These are phyloP conservation scores for Endotrypanum monterogeii DNA, from an alignment of 208 protist genomes.

Conservation along the genomic window DNA sequence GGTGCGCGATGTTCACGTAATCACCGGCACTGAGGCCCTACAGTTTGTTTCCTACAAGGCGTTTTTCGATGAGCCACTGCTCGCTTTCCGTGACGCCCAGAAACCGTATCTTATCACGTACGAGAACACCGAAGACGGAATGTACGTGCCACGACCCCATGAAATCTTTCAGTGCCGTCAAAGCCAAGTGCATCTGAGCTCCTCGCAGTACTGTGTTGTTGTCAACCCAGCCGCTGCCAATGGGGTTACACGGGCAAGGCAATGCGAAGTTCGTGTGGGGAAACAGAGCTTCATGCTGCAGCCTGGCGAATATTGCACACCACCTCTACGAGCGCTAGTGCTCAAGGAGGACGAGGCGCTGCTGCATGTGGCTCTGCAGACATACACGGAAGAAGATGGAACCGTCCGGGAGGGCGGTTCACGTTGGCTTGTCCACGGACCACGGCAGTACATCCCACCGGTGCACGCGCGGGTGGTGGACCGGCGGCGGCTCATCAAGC, in stretches of 20 bases:
- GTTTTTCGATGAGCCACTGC: conserved; percentile 66
- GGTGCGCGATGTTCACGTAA: conserved; percentile 36
- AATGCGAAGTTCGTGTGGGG: conserved; percentile 85
- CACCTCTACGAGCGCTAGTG: conserved; percentile 63
- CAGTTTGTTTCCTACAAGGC: conserved; percentile 38
- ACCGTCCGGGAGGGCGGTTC: conserved; percentile 35
- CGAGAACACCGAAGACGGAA: conserved; percentile 41
- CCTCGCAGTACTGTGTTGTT: conserved; percentile 91
- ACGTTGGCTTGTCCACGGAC: conserved; percentile 95
- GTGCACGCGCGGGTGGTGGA: conserved; percentile 92
- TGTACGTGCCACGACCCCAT: conserved; percentile 65
- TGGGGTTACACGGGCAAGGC: conserved; percentile 68
- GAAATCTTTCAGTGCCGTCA: conserved; percentile 53
- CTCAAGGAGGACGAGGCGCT: conserved; percentile 45
- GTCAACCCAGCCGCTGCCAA: conserved; percentile 74
- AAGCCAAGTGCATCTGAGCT: conserved; percentile 51
- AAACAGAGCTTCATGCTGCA: conserved; percentile 74
- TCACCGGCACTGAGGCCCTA: conserved; percentile 44
- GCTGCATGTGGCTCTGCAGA: conserved; percentile 23
- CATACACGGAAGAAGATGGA: conserved; percentile 19
- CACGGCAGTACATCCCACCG: conserved; percentile 91
- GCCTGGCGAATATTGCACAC: conserved; percentile 55
- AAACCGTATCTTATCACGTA: conserved; percentile 87
- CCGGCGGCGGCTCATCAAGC: conserved; percentile 79
- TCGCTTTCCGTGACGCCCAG: conserved; percentile 69